phyloP scores from a whole-genome alignment of 148 eudicot genomes.

The Rhododendron kiyosumense region DNA sequence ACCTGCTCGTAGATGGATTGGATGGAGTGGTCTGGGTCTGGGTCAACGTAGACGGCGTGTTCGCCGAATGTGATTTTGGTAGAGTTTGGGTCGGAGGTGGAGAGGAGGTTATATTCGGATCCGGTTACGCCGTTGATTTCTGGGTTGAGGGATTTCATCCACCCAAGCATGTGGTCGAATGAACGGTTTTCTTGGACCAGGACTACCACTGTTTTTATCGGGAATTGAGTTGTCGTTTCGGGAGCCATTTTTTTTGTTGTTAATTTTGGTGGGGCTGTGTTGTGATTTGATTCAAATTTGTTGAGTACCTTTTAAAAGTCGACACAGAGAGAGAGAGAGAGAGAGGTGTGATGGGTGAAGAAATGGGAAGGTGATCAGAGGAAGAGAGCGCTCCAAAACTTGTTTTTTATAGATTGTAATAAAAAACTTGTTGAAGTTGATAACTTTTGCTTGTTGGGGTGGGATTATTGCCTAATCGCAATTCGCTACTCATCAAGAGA shows the following conservation, averaged over 20 bases:
- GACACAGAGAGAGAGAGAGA: not conserved
- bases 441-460: not conserved
- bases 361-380: no score
- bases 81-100: constrained; percentile 24
- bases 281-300: not conserved
- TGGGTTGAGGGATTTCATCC: constrained; percentile 27
- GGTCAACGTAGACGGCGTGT: constrained; percentile 36
- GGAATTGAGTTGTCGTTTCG: not conserved
- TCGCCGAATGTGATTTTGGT: constrained; percentile 25
- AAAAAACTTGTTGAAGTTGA: not conserved
- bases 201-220: constrained; percentile 30
- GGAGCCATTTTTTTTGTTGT: not conserved
- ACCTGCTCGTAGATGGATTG: constrained; percentile 56
- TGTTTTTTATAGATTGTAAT: not conserved
- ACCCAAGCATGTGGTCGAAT: constrained; percentile 28
- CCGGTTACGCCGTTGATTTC: constrained; percentile 27
- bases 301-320: not conserved
- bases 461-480: not conserved
- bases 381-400: not conserved
- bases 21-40: constrained; percentile 54
- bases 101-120: constrained; percentile 35
- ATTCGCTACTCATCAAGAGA: no score
- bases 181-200: constrained; percentile 34
- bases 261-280: not conserved
- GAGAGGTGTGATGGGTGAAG: not conserved